Evolutionary conservation across 805 yeast genomes (phyloP), one percentile per base, ranked within the genome.

Genomic region (Metschnikowia aberdeeniae): DNA sequence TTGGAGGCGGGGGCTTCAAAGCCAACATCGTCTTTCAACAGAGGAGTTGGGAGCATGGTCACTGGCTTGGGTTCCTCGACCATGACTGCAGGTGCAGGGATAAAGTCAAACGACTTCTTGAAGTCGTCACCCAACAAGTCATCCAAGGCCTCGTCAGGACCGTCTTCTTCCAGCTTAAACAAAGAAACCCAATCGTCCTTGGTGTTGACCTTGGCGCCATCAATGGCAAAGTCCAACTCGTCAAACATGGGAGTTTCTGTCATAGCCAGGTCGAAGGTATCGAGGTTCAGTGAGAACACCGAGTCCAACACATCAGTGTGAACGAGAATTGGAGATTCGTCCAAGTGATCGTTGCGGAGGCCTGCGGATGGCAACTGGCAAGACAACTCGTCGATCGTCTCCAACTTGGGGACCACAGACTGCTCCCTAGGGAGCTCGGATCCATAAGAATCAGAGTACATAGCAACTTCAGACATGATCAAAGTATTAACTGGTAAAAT

Each of bases 131-230:
- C 55, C 37, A 63, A 59, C 48, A 56, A 54, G 36, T 55, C 60
- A 30, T 49, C 54, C 42, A 53, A 46, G 32, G 48, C 53, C 34
- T 53, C 58, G 3, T 51, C 56, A 36, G 51, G 42, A 11, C 42
- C 49, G 10, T 40, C 32, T 40, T 45, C 54, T 14, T 53, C 56
- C 14, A 57, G 67, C 42, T 63, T 68, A 59, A 84, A 82, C 46
- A 84, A 69, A 11, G 89, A 77, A 36, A 76, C 78, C 88, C 89
- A 82, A 53, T 75, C 76, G 31, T 76, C 73, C 47, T 67, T 70
- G 43, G 61, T 55, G 61, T 66, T 64, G 44, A 60, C 68, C 53
- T 64, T 63, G 39, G 61, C 56, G 43, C 73, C 72, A 46, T 70
- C 74, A 26, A 69, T 59, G 43, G 68, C 64, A 44, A 68, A 68